Evolutionary conservation across 495 filamentous ascomycete species (phyloP).

Genomic region (Talaromyces liani): DNA sequence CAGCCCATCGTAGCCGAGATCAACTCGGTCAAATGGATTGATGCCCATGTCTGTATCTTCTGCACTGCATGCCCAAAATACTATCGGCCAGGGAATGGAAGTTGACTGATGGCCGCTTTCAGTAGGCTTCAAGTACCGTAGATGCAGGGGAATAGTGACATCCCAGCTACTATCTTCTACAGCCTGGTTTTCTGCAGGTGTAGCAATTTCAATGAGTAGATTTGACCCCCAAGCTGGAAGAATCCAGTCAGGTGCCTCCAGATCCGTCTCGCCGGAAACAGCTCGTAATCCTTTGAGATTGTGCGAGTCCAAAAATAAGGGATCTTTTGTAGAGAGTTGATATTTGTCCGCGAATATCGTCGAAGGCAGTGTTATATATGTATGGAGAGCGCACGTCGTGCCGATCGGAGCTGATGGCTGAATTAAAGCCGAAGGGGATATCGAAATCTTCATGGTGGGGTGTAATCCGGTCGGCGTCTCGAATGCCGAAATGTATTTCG

Average conservation of each 20-base stretch:
- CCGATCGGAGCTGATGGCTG: slow-evolving; percentile 25
- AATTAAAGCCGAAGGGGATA: slow-evolving; percentile 25
- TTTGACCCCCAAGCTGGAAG: slow-evolving; percentile 71
- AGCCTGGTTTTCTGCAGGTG: slow-evolving; percentile 22
- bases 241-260: slow-evolving; percentile 86
- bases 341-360: slow-evolving; percentile 82
- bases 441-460: slow-evolving; percentile 62
- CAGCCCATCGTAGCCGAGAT: slow-evolving; percentile 80
- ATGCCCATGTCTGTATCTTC: slow-evolving; percentile 64
- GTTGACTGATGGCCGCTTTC: slow-evolving; percentile 40
- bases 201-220: slow-evolving; percentile 67
- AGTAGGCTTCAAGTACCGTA: slow-evolving; percentile 68
- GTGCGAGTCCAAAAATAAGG: slow-evolving; percentile 65
- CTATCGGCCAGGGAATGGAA: slow-evolving; percentile 61
- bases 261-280: slow-evolving; percentile 74
- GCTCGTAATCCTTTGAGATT: slow-evolving; percentile 62
- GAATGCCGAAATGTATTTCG: slow-evolving; percentile 47
- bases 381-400: slow-evolving; percentile 62
- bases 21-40: slow-evolving; percentile 79
- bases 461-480: slow-evolving; percentile 74
- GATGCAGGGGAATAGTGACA: slow-evolving; percentile 74
- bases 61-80: slow-evolving; percentile 89
- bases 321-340: slow-evolving; percentile 58
- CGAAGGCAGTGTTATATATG: slow-evolving; percentile 82
- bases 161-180: slow-evolving; percentile 43